Base-by-base conservation (phyloP, 345 rosid species). In the Gynandropsis gynandra region DNA sequence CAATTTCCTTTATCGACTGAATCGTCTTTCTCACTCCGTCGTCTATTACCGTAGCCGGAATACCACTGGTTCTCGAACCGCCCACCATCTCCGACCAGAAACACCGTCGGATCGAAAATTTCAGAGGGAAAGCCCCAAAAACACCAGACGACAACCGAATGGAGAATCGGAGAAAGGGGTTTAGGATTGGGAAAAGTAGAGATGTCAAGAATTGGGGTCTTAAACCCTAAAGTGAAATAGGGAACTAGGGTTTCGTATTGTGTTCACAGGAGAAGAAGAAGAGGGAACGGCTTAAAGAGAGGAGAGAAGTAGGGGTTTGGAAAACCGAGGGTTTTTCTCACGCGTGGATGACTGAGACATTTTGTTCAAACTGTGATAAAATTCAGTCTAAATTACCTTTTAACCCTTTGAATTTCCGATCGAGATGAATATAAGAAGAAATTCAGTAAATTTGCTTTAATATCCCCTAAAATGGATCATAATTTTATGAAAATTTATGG, bases 1-100 rank as follows among this genome's bases (percentile, higher is more conserved):
- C 79, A 13, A 89, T 71, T 62, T 89, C 97, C 58, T 80, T 85
- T 29, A 89, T 85, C 19, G 80, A 70, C 41, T 71, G 82, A 33
- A 89, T 85, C 35, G 73, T 79, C 52, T 59, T 77, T 65, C 67
- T 82, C 62, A 82, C 69, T 59, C 47, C 46, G 17, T 79, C 77
- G 7, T 94, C 64, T 19, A 76, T 42, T 34, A 52, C 65, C 50
- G 51, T 69, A 9, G 59, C 29, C 21, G 42, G 53, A 48, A 11
- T 42, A 13, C 59, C 74, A 7, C 67, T 66, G 61, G 55, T 47
- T 67, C 52, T 55, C 16, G 61, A 55, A 56, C 67, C 56, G 32
- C 73, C 42, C 64, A 70, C 77, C 87, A 83, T 80, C 55, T 44
- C 77, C 55, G 49, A 52, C 37, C 29, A 24, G 29, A 24, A 24